Evolutionary conservation across 345 rosid genomes (phyloP).

Genomic region (Turnera subulata): DNA sequence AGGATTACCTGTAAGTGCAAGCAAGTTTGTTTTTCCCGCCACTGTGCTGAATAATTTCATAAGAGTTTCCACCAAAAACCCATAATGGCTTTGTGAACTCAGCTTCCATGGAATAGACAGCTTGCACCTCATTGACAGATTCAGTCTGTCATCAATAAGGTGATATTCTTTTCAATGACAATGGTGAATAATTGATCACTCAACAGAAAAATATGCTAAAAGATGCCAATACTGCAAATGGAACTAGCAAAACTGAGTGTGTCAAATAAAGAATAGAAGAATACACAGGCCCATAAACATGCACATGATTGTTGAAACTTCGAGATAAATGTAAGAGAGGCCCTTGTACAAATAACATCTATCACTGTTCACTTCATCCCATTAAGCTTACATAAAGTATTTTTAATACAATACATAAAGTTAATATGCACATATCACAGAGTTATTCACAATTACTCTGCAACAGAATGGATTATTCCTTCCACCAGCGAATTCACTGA

Average conservation of each 20-base stretch:
- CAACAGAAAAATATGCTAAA: background rate
- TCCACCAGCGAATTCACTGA: no score
- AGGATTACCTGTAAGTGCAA: constrained; percentile 72
- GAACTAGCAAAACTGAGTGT: background rate
- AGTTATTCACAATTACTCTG: no score
- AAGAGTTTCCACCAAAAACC: constrained; percentile 81
- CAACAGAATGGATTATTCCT: no score
- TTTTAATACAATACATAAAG: no score
- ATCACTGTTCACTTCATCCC: no score
- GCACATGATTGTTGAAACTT: no score
- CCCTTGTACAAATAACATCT: no score
- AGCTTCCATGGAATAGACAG: constrained; percentile 59
- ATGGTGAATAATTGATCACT: background rate
- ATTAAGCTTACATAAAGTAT: no score
- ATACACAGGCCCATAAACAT: no score
- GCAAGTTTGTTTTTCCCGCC: constrained; percentile 62
- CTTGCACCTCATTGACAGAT: constrained; percentile 51
- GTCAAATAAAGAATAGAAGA: no score
- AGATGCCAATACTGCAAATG: background rate
- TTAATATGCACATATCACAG: no score
- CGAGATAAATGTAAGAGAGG: no score
- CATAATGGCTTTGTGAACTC: constrained; percentile 87
- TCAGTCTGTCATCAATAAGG: constrained; percentile 51
- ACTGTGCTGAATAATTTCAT: constrained; percentile 54
- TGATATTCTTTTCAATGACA: background rate